These are phyloP conservation scores for Anethum foeniculum DNA, from an alignment of 140 eudicot genomes.

Conservation along the genomic window DNA sequence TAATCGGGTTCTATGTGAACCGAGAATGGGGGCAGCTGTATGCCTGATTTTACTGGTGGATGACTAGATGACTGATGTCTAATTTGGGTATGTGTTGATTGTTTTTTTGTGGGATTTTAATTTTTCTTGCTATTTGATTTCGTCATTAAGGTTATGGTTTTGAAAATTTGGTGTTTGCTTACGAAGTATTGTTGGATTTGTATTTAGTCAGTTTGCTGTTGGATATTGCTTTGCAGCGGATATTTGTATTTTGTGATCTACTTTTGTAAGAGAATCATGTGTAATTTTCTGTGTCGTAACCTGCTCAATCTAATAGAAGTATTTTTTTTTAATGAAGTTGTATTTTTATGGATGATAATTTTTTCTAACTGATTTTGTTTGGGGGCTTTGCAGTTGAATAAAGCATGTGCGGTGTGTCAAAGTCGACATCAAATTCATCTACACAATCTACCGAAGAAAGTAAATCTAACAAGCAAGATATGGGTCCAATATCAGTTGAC, in stretches of 20 bases:
- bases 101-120: not conserved
- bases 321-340: not conserved
- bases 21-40: not conserved
- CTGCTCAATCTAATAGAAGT: not conserved
- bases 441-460: constrained; percentile 14
- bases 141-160: not conserved
- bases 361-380: not conserved
- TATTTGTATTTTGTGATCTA: not conserved
- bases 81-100: not conserved
- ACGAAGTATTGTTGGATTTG: not conserved
- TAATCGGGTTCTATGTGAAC: not conserved
- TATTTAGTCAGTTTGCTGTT: not conserved
- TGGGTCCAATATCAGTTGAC: constrained; percentile 12
- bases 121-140: not conserved
- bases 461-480: constrained; percentile 9
- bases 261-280: not conserved
- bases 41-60: not conserved
- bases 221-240: not conserved
- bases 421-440: constrained; percentile 23
- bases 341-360: not conserved
- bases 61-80: not conserved
- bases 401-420: constrained; percentile 64
- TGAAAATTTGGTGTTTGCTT: not conserved
- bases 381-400: constrained; percentile 23
- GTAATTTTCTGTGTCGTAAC: not conserved